These are phyloP conservation scores for Blastobotrys elegans DNA, from an alignment of 1,139 yeast genomes.

Conservation along the genomic window DNA sequence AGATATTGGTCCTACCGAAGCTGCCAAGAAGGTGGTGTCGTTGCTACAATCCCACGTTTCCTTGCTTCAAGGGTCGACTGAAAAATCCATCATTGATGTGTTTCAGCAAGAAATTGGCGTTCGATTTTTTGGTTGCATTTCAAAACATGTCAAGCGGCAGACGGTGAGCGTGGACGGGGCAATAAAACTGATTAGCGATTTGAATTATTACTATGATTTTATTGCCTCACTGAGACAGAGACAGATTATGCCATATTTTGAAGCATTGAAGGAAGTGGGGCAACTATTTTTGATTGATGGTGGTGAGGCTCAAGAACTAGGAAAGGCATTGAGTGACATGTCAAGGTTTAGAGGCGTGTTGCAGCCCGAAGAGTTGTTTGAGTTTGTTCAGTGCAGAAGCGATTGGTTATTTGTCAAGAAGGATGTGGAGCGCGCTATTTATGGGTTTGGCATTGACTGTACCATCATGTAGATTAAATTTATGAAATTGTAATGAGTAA, in stretches of 20 bases:
- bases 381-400: slow-evolving; percentile 78
- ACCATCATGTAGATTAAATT: slow-evolving; percentile 52
- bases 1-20: slow-evolving; percentile 60
- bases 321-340: slow-evolving; percentile 75
- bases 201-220: slow-evolving; percentile 73
- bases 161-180: slow-evolving; percentile 80
- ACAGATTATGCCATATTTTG: slow-evolving; percentile 68
- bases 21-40: slow-evolving; percentile 59
- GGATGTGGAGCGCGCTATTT: slow-evolving; percentile 92
- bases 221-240: slow-evolving; percentile 60
- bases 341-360: slow-evolving; percentile 85
- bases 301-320: slow-evolving; percentile 75
- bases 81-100: slow-evolving; percentile 81
- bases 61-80: slow-evolving; percentile 76
- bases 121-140: slow-evolving; percentile 70
- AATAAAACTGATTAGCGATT: slow-evolving; percentile 49
- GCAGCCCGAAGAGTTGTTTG: slow-evolving; percentile 88
- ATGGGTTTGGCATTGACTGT: slow-evolving; percentile 65
- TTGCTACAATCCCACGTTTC: slow-evolving; percentile 70
- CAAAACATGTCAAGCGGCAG: slow-evolving; percentile 65
- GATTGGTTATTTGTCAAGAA: slow-evolving; percentile 77
- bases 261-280: slow-evolving; percentile 78
- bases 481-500: not conserved
- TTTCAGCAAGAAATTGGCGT: slow-evolving; percentile 93
- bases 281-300: slow-evolving; percentile 74